Evolutionary conservation across 441 rosid genomes (phyloP).

Genomic region (Populus tomentosa): DNA sequence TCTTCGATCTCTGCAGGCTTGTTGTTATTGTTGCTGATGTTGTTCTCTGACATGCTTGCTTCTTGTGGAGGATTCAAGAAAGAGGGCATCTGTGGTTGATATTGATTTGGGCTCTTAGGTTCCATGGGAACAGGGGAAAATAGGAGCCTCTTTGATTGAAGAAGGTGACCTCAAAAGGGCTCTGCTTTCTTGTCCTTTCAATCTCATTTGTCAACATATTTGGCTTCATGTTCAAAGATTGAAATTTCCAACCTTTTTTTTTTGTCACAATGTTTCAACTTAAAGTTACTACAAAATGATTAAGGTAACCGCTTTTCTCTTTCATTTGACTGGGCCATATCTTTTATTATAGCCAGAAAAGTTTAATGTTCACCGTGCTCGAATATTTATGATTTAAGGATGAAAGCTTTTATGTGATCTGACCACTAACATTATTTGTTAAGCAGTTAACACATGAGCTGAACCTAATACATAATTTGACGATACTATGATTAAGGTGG

Average conservation of each 20-base stretch:
- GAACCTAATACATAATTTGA: neutral
- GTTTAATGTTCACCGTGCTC: neutral
- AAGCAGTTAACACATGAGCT: neutral
- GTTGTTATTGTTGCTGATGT: conserved; percentile 27
- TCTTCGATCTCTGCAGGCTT: conserved; percentile 62
- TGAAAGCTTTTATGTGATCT: neutral
- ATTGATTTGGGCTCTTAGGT: conserved; percentile 46
- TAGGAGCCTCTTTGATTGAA: conserved; percentile 30
- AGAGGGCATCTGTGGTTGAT: conserved; percentile 34
- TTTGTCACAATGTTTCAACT: conserved; percentile 35
- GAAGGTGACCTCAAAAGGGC: conserved; percentile 34
- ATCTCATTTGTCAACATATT: conserved; percentile 21
- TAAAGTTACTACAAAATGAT: conserved; percentile 33
- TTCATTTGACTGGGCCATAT: conserved; percentile 13
- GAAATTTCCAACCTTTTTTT: conserved; percentile 8
- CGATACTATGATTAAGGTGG: neutral
- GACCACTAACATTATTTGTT: neutral
- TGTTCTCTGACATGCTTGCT: conserved; percentile 29
- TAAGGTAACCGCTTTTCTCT: conserved; percentile 12
- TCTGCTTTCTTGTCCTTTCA: conserved; percentile 22
- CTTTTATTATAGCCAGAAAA: neutral
- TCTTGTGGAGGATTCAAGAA: conserved; percentile 52
- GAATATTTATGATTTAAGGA: neutral
- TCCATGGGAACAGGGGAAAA: conserved; percentile 50
- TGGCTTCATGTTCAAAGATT: conserved; percentile 32